Conservation (phyloP, 2,329 filamentous ascomycete species). For the Verticillium albo-atrum region DNA sequence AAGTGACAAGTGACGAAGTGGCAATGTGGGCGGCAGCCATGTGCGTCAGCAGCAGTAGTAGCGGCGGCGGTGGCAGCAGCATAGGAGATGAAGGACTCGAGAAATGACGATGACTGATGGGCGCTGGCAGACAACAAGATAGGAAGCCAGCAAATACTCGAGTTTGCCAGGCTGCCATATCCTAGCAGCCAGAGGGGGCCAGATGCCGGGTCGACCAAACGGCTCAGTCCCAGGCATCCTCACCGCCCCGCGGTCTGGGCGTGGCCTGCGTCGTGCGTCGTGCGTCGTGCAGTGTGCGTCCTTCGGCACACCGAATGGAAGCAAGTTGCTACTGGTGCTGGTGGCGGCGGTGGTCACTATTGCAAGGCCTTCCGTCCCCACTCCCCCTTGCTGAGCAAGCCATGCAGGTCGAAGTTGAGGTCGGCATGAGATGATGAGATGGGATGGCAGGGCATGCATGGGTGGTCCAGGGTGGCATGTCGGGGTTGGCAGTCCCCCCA, state of each 20-base stretch:
- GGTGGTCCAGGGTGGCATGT: not conserved
- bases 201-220: not conserved
- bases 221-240: not conserved
- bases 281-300: too few relatives aligned
- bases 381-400: not conserved
- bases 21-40: not conserved
- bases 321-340: not conserved
- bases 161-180: not conserved
- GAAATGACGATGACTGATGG: not conserved
- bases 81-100: not conserved
- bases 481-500: not conserved
- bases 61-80: not conserved
- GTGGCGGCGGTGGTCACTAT: not conserved
- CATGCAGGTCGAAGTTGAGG: not conserved
- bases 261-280: not conserved
- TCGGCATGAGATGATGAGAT: not conserved
- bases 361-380: not conserved
- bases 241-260: not conserved
- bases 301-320: not conserved
- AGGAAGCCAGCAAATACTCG: not conserved
- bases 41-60: too few relatives aligned
- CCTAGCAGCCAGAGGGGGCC: not conserved
- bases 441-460: not conserved
- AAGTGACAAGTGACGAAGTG: not conserved
- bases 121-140: not conserved